These are phyloP conservation scores for Penicillium samsonianum DNA, from an alignment of 495 filamentous ascomycete species.

Conservation along the genomic window DNA sequence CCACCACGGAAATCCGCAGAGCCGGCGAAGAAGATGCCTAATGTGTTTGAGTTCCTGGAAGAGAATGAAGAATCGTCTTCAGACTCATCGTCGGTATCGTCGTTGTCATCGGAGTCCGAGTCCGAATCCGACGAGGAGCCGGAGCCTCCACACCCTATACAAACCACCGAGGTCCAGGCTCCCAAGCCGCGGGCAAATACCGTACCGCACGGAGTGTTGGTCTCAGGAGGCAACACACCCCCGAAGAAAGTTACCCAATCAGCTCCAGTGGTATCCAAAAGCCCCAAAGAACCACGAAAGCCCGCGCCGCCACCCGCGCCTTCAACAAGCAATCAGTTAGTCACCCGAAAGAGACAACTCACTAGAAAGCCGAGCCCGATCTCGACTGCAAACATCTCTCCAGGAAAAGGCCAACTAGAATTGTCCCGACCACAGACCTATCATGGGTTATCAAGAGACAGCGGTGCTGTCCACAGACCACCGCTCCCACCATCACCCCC, in stretches of 20 bases:
- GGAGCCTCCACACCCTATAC: slow-evolving; percentile 8
- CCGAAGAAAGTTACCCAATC: slow-evolving; percentile 11
- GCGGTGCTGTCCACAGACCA: slow-evolving; percentile 23
- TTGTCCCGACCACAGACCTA: slow-evolving; percentile 33
- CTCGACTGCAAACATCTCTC: slow-evolving; percentile 13
- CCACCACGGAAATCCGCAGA: slow-evolving; percentile 18
- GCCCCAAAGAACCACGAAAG: slow-evolving; percentile 23
- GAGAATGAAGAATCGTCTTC: slow-evolving; percentile 29
- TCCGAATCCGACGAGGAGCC: slow-evolving; percentile 21
- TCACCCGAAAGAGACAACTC: slow-evolving; percentile 25
- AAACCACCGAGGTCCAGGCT: slow-evolving; percentile 26
- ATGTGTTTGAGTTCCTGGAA: slow-evolving; percentile 50
- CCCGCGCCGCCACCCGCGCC: slow-evolving; percentile 27
- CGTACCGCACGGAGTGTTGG: slow-evolving; percentile 20
- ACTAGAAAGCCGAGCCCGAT: slow-evolving; percentile 22
- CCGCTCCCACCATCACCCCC: slow-evolving; percentile 42
- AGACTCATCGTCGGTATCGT: slow-evolving; percentile 20
- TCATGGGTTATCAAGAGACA: slow-evolving; percentile 29
- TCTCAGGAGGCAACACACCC: slow-evolving; percentile 10
- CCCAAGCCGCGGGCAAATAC: slow-evolving; percentile 24
- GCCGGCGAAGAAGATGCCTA: slow-evolving; percentile 29
- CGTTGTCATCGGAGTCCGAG: neutral
- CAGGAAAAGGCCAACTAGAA: slow-evolving; percentile 19
- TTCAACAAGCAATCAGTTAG: slow-evolving; percentile 25
- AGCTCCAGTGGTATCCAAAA: slow-evolving; percentile 12